phyloP scores from a whole-genome alignment of 164 flowering plant genomes.

The Buxus sempervirens region DNA sequence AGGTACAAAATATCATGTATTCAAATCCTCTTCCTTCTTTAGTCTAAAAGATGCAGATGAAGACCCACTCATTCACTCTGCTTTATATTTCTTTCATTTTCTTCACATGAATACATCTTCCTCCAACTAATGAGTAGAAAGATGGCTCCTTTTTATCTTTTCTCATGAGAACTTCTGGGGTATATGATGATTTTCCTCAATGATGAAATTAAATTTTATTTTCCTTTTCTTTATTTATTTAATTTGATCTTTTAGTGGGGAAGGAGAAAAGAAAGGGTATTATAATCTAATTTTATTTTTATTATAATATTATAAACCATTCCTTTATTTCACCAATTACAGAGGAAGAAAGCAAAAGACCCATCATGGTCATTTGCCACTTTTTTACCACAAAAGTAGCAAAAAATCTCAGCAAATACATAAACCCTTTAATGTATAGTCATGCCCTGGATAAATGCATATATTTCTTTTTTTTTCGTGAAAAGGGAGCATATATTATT shows the following conservation, averaged over 20 bases:
- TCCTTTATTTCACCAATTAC: conserved; percentile 5
- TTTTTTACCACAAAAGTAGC: not conserved
- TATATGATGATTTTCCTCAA: conserved; percentile 31
- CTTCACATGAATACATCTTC: not conserved
- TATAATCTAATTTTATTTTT: not conserved
- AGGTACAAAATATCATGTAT: conserved; percentile 1
- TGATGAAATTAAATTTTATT: conserved; percentile 23
- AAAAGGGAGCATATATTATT: too few relatives aligned
- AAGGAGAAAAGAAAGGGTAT: not conserved
- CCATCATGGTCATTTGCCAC: conserved; percentile 9
- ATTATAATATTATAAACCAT: not conserved
- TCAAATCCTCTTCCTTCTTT: not conserved
- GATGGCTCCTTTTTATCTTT: conserved; percentile 10
- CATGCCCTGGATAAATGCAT: too few relatives aligned
- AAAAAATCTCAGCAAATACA: too few relatives aligned
- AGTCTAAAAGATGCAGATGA: not conserved
- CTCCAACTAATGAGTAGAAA: not conserved
- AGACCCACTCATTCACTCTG: not conserved
- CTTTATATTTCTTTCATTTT: not conserved
- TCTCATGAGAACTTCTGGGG: conserved; percentile 32
- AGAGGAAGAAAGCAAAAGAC: conserved; percentile 4
- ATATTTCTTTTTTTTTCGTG: too few relatives aligned
- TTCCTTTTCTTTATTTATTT: too few relatives aligned
- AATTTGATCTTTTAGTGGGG: not conserved
- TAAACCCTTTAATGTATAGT: too few relatives aligned